Conservation (phyloP, 176 grass and related monocot species). For the Juncus inflexus region DNA sequence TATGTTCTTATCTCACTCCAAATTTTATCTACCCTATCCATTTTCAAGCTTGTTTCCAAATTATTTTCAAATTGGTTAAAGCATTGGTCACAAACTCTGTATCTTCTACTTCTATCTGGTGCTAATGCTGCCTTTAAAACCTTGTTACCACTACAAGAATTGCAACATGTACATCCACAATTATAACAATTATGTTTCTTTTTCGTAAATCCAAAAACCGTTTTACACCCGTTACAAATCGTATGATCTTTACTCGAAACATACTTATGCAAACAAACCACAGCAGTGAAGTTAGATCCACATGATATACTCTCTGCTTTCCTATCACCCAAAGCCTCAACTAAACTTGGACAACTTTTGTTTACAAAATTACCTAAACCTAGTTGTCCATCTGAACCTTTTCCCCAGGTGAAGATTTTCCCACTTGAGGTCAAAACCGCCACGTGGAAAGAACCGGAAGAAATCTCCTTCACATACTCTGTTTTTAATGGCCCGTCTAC, state of each 20-base stretch:
- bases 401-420: slow-evolving; percentile 94
- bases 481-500: slow-evolving; percentile 75
- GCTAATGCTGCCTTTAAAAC: slow-evolving; percentile 53
- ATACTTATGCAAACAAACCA: slow-evolving; percentile 67
- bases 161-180: slow-evolving; percentile 85
- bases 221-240: slow-evolving; percentile 62
- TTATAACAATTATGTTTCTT: slow-evolving; percentile 94
- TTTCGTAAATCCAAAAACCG: slow-evolving; percentile 72
- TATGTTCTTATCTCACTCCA: slow-evolving; percentile 45
- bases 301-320: slow-evolving; percentile 81
- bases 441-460: slow-evolving; percentile 73
- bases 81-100: slow-evolving; percentile 67
- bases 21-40: slow-evolving; percentile 42
- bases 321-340: slow-evolving; percentile 64
- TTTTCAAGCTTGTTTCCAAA: slow-evolving; percentile 30
- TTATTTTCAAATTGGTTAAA: slow-evolving; percentile 56
- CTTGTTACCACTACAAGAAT: slow-evolving; percentile 74
- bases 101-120: slow-evolving; percentile 54
- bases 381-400: slow-evolving; percentile 75
- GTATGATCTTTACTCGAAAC: slow-evolving; percentile 80
- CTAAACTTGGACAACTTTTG: slow-evolving; percentile 59
- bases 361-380: slow-evolving; percentile 70
- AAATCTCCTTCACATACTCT: slow-evolving; percentile 76
- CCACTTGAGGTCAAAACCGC: slow-evolving; percentile 55
- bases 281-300: slow-evolving; percentile 71